These are phyloP conservation scores for Pichia sp. DNA, from an alignment of 1,139 yeast species.

Conservation along the genomic window DNA sequence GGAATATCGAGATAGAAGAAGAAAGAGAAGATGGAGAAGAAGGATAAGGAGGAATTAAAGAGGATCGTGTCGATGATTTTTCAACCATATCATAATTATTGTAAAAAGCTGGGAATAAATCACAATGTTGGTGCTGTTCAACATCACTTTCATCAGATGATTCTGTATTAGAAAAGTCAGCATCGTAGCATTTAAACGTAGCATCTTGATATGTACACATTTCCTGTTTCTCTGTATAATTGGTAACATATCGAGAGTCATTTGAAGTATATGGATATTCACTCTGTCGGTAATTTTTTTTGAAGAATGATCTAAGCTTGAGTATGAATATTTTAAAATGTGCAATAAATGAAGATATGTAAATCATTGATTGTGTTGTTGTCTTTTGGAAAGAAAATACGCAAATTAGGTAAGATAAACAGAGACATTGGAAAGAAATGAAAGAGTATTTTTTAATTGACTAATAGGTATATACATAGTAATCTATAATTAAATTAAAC, in stretches of 20 bases:
- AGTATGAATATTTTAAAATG: not conserved
- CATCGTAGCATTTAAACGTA: too few relatives aligned
- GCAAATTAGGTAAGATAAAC: too few relatives aligned
- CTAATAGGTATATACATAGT: too few relatives aligned
- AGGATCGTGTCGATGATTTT: not conserved
- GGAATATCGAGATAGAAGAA: conserved; percentile 6
- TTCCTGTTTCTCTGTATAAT: not conserved
- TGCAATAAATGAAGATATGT: not conserved
- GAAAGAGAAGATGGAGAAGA: too few relatives aligned
- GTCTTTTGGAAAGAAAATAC: too few relatives aligned
- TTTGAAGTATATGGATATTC: too few relatives aligned
- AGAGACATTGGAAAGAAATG: too few relatives aligned
- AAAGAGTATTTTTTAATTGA: too few relatives aligned
- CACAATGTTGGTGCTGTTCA: not conserved
- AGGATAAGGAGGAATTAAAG: too few relatives aligned
- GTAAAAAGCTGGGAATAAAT: not conserved
- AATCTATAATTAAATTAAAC: too few relatives aligned
- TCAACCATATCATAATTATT: not conserved
- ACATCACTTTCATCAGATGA: not conserved
- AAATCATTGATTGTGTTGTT: not conserved
- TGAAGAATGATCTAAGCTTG: not conserved
- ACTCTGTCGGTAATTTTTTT: not conserved
- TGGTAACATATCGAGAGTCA: too few relatives aligned
- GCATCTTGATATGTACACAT: too few relatives aligned
- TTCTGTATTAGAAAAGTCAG: not conserved